These are phyloP conservation scores for Phyllosticta citriasiana DNA, from an alignment of 2,329 filamentous ascomycete genomes.

Conservation along the genomic window DNA sequence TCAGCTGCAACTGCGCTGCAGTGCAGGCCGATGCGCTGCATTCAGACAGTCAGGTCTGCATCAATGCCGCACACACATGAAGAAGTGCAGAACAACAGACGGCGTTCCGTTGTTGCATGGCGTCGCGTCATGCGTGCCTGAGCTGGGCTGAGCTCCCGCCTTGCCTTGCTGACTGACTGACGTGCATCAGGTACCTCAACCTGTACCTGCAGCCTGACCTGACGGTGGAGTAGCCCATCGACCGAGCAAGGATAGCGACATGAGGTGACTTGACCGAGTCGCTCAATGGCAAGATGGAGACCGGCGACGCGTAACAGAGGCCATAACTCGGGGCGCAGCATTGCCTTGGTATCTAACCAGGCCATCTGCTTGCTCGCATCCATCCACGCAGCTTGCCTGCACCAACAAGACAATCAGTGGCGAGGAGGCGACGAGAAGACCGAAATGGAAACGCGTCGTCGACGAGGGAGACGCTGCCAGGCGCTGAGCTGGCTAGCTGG, in stretches of 20 bases:
- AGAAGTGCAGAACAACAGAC: background rate
- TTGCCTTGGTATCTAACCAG: background rate
- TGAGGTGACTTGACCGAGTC: background rate
- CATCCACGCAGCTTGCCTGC: background rate
- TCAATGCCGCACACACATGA: background rate
- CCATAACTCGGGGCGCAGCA: background rate
- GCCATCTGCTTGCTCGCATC: background rate
- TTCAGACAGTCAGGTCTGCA: background rate
- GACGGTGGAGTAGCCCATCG: background rate
- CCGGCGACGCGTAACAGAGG: background rate
- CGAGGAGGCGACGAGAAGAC: background rate
- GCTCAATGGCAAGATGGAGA: background rate
- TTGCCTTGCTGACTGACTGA: background rate
- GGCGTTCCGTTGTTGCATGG: background rate
- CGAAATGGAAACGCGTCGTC: background rate
- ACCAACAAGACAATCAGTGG: background rate
- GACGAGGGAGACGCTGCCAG: background rate
- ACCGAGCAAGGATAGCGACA: background rate
- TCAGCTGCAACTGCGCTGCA: background rate
- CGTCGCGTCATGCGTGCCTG: background rate
- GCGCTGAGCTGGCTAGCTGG: background rate
- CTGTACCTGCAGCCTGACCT: background rate
- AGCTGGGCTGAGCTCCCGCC: background rate
- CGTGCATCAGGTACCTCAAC: background rate
- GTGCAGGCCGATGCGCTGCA: background rate